Evolutionary conservation across 306 rosid species (phyloP).

Genomic region (Hippophae rhamnoides): DNA sequence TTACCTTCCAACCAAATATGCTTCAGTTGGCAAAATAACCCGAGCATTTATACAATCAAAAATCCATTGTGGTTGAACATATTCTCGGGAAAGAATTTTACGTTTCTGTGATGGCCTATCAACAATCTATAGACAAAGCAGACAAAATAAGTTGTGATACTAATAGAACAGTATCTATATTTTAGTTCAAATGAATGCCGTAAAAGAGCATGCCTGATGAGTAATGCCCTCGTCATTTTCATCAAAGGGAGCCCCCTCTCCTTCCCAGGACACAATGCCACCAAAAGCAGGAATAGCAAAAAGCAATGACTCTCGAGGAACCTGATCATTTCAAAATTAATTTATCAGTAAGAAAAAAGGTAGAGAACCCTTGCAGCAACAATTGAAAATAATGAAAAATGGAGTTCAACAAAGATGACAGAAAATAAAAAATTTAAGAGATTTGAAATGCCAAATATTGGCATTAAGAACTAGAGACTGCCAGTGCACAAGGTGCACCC

Average conservation of each 20-base stretch:
- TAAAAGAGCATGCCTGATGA: constrained; percentile 54
- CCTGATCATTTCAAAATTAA: constrained; percentile 32
- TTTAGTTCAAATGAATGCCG: constrained; percentile 1
- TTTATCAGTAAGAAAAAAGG: not conserved
- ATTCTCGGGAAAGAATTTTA: constrained; percentile 61
- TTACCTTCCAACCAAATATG: constrained; percentile 83
- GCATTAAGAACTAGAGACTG: too few species aligned
- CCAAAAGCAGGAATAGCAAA: constrained; percentile 89
- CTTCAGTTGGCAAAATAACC: constrained; percentile 61
- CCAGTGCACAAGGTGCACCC: too few species aligned
- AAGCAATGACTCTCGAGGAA: constrained; percentile 80
- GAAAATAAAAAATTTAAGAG: too few species aligned
- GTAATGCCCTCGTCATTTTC: constrained; percentile 70
- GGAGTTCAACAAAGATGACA: too few species aligned
- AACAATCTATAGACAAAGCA: constrained; percentile 52
- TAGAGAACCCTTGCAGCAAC: not conserved
- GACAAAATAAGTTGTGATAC: constrained; percentile 6
- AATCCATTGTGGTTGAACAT: constrained; percentile 96
- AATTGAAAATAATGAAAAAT: not conserved
- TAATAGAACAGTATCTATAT: not conserved
- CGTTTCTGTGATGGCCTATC: constrained; percentile 72
- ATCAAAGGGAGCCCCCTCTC: constrained; percentile 72
- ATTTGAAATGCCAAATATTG: too few species aligned
- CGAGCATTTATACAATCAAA: constrained; percentile 77
- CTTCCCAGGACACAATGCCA: constrained; percentile 89